A percentile compares a stretch with the other conserved stretches of the same genome.
Evolutionary conservation across 306 rosid species (phyloP).

Genomic region (Malus sylvestris): DNA sequence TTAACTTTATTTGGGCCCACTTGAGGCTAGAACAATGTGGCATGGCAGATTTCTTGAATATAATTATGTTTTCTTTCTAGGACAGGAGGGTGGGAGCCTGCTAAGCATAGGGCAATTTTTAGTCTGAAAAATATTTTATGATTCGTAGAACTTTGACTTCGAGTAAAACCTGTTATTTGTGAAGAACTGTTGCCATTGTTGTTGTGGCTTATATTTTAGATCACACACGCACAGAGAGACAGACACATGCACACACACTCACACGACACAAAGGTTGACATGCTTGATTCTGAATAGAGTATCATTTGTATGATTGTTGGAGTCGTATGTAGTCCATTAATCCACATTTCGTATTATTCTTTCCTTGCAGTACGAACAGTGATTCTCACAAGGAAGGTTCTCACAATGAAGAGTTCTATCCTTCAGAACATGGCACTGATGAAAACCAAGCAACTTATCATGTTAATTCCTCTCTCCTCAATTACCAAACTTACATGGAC

Average conservation of each 20-base stretch:
- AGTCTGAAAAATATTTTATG: neutral
- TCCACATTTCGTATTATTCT: conserved; percentile 8
- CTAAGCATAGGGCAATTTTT: neutral
- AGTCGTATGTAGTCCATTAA: neutral
- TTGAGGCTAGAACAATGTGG: neutral
- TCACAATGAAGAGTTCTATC: conserved; percentile 33
- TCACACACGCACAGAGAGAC: neutral
- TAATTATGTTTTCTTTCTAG: neutral
- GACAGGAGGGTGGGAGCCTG: neutral
- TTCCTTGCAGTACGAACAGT: conserved; percentile 41
- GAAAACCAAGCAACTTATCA: conserved; percentile 37
- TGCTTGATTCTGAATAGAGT: neutral
- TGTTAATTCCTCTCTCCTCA: conserved; percentile 27
- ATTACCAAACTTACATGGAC: conserved; percentile 73
- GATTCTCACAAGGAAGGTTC: conserved; percentile 26
- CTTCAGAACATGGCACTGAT: conserved; percentile 47
- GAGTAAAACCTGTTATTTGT: neutral
- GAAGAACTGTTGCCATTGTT: neutral
- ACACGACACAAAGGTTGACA: neutral
- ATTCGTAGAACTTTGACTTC: neutral
- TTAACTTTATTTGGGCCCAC: neutral
- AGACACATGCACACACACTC: neutral
- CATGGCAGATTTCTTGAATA: neutral
- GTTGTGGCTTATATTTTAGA: neutral
- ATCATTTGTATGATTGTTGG: neutral